Percentiles rank a stretch among this genome's conserved stretches.
Evolutionary conservation across 1,284 basidiomycete species (phyloP).

Genomic region (Ustilago xerochloae): DNA sequence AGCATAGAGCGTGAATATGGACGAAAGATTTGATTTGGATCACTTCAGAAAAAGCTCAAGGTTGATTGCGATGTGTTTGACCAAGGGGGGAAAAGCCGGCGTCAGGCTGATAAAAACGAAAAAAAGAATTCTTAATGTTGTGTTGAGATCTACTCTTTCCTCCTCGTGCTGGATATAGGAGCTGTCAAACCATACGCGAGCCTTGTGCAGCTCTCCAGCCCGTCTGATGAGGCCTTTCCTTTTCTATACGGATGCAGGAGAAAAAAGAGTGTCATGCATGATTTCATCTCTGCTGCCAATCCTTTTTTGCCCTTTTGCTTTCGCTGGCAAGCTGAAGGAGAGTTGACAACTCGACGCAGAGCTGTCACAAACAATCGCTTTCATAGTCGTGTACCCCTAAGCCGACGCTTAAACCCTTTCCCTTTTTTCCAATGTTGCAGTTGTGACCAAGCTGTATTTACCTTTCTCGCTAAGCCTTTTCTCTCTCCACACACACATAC

Average conservation of each 20-base stretch:
- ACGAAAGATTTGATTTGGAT: too few species aligned
- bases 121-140: constrained; percentile 1
- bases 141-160: neutral
- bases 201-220: neutral
- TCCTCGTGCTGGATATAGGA: too few species aligned
- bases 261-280: constrained; percentile 3
- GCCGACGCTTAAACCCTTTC: neutral
- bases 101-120: neutral
- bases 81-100: neutral
- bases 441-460: neutral
- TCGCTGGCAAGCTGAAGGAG: neutral
- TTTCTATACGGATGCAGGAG: neutral
- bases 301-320: too few species aligned
- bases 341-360: neutral
- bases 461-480: too few species aligned
- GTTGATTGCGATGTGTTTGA: neutral
- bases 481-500: neutral
- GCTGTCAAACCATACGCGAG: neutral
- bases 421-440: too few species aligned
- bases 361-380: constrained; percentile 1
- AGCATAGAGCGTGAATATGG: too few species aligned
- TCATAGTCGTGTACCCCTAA: too few species aligned
- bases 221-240: too few species aligned
- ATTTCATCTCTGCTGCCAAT: too few species aligned
- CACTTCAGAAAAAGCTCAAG: too few species aligned